These are phyloP conservation scores for Lichtheimia ornata DNA, from an alignment of 371 early-diverging fungal genomes.

Conservation along the genomic window DNA sequence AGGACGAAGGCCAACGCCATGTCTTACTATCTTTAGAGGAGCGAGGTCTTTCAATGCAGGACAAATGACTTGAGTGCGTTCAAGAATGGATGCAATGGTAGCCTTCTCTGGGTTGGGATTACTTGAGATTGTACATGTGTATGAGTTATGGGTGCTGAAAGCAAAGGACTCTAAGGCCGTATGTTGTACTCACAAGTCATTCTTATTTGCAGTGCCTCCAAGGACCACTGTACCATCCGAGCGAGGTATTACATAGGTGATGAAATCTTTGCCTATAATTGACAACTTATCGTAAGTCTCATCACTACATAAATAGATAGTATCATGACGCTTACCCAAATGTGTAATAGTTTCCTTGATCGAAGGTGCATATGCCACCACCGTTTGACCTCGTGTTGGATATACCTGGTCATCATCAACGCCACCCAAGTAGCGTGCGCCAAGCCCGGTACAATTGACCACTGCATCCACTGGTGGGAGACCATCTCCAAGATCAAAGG, in stretches of 20 bases:
- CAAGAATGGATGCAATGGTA: constrained; percentile 20
- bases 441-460: constrained; percentile 79
- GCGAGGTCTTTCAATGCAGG: constrained; percentile 36
- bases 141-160: background rate
- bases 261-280: constrained; percentile 21
- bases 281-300: background rate
- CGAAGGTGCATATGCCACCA: constrained; percentile 63
- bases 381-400: constrained; percentile 78
- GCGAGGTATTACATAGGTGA: constrained; percentile 81
- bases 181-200: constrained; percentile 61
- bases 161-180: background rate
- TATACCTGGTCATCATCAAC: constrained; percentile 65
- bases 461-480: constrained; percentile 43
- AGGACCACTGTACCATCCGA: constrained; percentile 74
- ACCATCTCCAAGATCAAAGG: constrained; percentile 13
- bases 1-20: constrained; percentile 74
- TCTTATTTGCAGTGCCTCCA: constrained; percentile 72
- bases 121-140: constrained; percentile 6
- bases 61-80: constrained; percentile 19
- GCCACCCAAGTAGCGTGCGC: constrained; percentile 65
- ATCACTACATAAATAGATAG: background rate
- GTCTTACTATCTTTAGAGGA: constrained; percentile 52
- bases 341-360: constrained; percentile 57
- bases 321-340: constrained; percentile 17
- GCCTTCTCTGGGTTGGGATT: constrained; percentile 28